Evolutionary conservation across 192 early-diverging fungal genomes (phyloP).

Genomic region (Globomyces pollinis-pini): DNA sequence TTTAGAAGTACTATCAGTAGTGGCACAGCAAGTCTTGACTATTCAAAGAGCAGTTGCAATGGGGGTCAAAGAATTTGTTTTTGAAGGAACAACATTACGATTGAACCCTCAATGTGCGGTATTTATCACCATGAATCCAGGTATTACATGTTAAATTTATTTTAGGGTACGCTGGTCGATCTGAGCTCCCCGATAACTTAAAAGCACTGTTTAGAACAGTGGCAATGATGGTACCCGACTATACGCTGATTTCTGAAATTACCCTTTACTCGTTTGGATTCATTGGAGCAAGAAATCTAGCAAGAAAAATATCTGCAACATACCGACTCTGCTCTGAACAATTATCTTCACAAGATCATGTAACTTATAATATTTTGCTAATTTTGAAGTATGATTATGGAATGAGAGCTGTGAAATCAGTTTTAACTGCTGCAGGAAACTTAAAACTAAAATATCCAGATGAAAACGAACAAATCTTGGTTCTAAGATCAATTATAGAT

Average conservation of each 20-base stretch:
- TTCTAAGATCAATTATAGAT: conserved; percentile 53
- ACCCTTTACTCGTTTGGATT: conserved; percentile 61
- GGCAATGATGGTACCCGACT: conserved; percentile 63
- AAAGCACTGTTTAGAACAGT: conserved; percentile 45
- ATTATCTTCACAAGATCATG: conserved; percentile 54
- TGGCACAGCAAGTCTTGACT: conserved; percentile 58
- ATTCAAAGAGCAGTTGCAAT: conserved; percentile 53
- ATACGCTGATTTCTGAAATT: conserved; percentile 56
- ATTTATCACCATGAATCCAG: conserved; percentile 64
- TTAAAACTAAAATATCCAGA: conserved; percentile 57
- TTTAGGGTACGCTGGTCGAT: conserved; percentile 55
- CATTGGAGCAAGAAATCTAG: conserved; percentile 49
- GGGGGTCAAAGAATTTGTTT: conserved; percentile 47
- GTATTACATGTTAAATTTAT: too few relatives aligned
- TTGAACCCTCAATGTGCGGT: conserved; percentile 53
- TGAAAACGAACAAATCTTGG: conserved; percentile 50
- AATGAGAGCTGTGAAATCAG: conserved; percentile 57
- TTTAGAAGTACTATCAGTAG: conserved; percentile 55
- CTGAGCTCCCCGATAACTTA: conserved; percentile 46
- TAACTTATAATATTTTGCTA: too few relatives aligned
- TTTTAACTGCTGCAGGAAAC: conserved; percentile 53
- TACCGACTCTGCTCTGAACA: conserved; percentile 58
- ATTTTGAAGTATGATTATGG: conserved; percentile 65
- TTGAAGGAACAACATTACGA: conserved; percentile 49
- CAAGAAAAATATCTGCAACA: conserved; percentile 50